Conservation (phyloP, 2,329 filamentous ascomycete genomes). For the Colletotrichum chrysophilum region DNA sequence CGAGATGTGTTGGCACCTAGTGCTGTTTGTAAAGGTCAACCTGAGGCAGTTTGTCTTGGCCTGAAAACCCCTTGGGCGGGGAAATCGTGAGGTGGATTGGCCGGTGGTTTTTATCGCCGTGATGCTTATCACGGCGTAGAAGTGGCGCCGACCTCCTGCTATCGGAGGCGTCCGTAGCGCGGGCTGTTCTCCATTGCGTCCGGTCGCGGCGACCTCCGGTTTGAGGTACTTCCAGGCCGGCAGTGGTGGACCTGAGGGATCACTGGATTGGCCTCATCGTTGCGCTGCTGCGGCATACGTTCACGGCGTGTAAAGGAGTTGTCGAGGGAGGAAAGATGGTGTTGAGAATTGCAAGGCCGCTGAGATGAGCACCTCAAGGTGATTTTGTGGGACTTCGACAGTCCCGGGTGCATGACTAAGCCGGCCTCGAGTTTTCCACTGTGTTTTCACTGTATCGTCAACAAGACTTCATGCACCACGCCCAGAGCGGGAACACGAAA, state of each 20-base stretch:
- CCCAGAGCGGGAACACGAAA: background rate
- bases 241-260: background rate
- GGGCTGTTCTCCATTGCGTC: background rate
- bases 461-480: background rate
- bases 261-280: background rate
- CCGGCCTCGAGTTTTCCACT: background rate
- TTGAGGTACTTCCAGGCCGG: background rate
- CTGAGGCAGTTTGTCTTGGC: background rate
- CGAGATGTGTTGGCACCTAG: background rate
- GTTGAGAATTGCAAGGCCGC: background rate
- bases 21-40: background rate
- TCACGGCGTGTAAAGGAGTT: background rate
- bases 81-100: background rate
- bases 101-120: conserved; percentile 9
- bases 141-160: conserved; percentile 17
- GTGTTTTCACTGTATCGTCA: background rate
- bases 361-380: background rate
- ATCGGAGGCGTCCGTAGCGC: conserved; percentile 22
- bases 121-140: conserved; percentile 16
- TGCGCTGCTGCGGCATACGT: background rate
- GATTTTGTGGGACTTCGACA: background rate
- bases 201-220: conserved; percentile 26
- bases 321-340: background rate
- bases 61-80: background rate
- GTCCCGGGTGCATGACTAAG: background rate